Conservation (phyloP, 2,329 filamentous ascomycete species). For the Penicillium rolfsii region DNA sequence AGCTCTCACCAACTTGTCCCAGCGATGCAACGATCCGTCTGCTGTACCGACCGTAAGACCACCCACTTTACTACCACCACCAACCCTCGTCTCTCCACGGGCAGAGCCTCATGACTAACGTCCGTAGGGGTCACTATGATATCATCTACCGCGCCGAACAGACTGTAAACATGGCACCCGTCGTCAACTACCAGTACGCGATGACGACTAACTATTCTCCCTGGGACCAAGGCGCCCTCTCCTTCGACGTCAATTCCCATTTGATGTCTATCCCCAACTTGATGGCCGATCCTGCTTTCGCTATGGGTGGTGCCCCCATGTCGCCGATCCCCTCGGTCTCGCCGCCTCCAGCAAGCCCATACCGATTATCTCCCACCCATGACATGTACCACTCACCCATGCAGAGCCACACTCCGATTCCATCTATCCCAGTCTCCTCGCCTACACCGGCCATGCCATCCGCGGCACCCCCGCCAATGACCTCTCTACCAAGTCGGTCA, state of each 20-base stretch:
- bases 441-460: constrained; percentile 33
- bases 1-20: constrained; percentile 40
- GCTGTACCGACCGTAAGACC: constrained; percentile 65
- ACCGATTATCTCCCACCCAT: constrained; percentile 37
- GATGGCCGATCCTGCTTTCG: constrained; percentile 43
- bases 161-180: constrained; percentile 41
- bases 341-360: constrained; percentile 35
- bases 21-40: constrained; percentile 67
- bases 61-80: not conserved
- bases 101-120: constrained; percentile 23
- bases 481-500: constrained; percentile 37
- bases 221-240: constrained; percentile 43
- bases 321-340: constrained; percentile 35
- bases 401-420: constrained; percentile 29
- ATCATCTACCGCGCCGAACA: constrained; percentile 75
- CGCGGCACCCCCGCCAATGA: constrained; percentile 39
- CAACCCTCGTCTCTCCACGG: not conserved
- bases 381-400: constrained; percentile 42
- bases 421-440: constrained; percentile 34
- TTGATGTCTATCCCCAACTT: constrained; percentile 48
- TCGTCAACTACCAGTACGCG: constrained; percentile 48
- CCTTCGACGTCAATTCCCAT: constrained; percentile 46
- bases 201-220: constrained; percentile 44
- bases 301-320: constrained; percentile 29
- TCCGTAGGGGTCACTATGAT: constrained; percentile 79